Base-by-base conservation (phyloP, 352 stramenopile species). In the Pythium volutum region DNA sequence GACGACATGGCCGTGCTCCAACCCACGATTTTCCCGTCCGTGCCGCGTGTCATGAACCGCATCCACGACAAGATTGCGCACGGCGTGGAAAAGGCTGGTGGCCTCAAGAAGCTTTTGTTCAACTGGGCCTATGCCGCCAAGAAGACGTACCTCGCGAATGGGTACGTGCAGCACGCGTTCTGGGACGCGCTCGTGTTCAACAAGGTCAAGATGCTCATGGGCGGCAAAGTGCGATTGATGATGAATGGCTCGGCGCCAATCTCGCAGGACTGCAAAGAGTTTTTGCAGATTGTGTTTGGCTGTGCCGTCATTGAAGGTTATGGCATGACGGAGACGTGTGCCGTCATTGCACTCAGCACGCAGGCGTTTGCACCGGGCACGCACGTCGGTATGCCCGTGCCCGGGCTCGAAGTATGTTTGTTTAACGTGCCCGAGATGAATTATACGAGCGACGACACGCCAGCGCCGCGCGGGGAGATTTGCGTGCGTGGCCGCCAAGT, bases 371-470 rank as follows among this genome's bases (percentile, higher is more conserved):
- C 67, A 0, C 60, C 66, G 0, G 83, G 84, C 7, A 92, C 93
- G 27, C 95, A 99, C 75, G 93, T 98, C 3, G 97, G 97, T 23
- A 79, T 87, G 33, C 91, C 92, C 1, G 75, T 94, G 16, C 73
- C 79, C n/a, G 86, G 77, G 64, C 71, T 84, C 11, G 85, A 99
- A 66, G 84, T 99, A 59, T 90, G 95, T 7, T 81, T 99, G 14
- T 86, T 93, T 25, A 88, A 98, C 66, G 91, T 99, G 10, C 89
- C 91, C 0, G 96, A 99, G 33, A 99, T 99, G 96, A 94, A 96
- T 56, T 99, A 99, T 78, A 80, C 87, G 6, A 77, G 62, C 48
- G 42, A 59, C 4, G 77, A 89, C 54, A 69, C 62, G 43, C 75
- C 76, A 0, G 64, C 72, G 42, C 76, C 95, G 50, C 89, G 81